Evolutionary conservation across 148 eudicot species (phyloP).

Genomic region (Suaeda aralocaspica): DNA sequence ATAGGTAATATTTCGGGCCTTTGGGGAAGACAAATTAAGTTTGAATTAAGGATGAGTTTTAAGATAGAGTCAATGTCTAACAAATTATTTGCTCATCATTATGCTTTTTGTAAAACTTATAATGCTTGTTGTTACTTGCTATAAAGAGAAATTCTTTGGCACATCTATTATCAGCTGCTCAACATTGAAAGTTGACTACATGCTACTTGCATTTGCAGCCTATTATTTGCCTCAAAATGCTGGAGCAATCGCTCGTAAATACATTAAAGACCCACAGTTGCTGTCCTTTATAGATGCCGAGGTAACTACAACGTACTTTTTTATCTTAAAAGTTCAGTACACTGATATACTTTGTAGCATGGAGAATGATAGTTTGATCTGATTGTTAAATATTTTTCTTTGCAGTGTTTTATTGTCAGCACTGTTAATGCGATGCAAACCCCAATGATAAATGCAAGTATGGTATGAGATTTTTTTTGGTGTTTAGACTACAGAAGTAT

Average conservation of each 20-base stretch:
- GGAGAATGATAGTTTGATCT: slow-evolving; percentile 11
- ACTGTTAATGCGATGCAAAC: slow-evolving; percentile 90
- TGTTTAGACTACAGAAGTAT: background rate
- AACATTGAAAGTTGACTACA: slow-evolving; percentile 15
- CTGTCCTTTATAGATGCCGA: slow-evolving; percentile 95
- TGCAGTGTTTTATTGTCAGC: slow-evolving; percentile 97
- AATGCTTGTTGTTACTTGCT: background rate
- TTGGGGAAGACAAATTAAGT: background rate
- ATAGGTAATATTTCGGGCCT: background rate
- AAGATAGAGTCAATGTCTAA: background rate
- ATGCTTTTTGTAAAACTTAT: background rate
- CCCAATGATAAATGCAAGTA: slow-evolving; percentile 98
- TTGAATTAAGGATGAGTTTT: background rate
- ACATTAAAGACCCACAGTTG: slow-evolving; percentile 73
- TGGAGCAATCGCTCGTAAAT: slow-evolving; percentile 88
- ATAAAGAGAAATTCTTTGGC: background rate
- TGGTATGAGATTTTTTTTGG: slow-evolving; percentile 57
- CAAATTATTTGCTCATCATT: background rate
- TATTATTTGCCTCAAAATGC: slow-evolving; percentile 97
- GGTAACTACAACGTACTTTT: slow-evolving; percentile 39
- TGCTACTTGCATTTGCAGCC: slow-evolving; percentile 50
- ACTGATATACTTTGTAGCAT: slow-evolving; percentile 13
- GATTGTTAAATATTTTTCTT: slow-evolving; percentile 15
- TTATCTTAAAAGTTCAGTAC: background rate
- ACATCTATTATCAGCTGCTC: background rate